Base-by-base conservation (phyloP, 1,139 yeast genomes). In the Debaryomycetaceae sp. region DNA sequence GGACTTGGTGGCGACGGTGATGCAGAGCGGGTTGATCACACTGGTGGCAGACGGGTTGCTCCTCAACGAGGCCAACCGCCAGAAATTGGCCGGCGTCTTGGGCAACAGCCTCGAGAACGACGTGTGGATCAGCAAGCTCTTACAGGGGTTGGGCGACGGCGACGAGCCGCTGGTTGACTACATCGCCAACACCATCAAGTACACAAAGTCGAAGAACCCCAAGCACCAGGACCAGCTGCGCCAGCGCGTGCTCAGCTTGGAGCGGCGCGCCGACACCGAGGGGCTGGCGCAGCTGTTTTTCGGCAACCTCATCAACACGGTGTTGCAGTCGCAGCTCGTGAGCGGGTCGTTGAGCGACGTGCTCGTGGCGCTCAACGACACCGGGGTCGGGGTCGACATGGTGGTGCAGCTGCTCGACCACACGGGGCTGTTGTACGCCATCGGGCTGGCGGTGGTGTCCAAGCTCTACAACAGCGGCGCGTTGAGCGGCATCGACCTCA, bases 271-370 rank as follows among this genome's bases (percentile, higher is more conserved):
- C 18, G 29, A 32, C 25, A 41, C 41, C 33, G 35, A 45, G 18
- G 72, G 72, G 3, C 54, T 67, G 8, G 61, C 68, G 2, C 42
- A 43, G 26, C 39, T 49, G 4, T 65, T 67, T 36, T 25, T 65
- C 21, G 50, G 46, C 35, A 65, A 65, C 40, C 32, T 64, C 13
- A 37, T 57, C 5, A 53, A 54, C 23, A 47, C 56, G 5, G 54
- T 59, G 8, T 25, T 58, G 10, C 42, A 44, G 16, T 58, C 65
- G 3, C 39, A 48, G 5, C 33, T 60, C 4, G 49, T 58, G 17
- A 35, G 48, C 11, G 41, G 46, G 4, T 48, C 62, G 12, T 25
- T 60, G 13, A 41, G 41, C 10, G 48, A 55, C 12, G 38, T 65
- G 3, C 39, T 65, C 17, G 36, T 29, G 7, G 70, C 65, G 1